A percentile compares a stretch with the other conserved stretches of the same genome.
Conservation (phyloP, 495 filamentous ascomycete genomes). For the Bacidia rubella region DNA sequence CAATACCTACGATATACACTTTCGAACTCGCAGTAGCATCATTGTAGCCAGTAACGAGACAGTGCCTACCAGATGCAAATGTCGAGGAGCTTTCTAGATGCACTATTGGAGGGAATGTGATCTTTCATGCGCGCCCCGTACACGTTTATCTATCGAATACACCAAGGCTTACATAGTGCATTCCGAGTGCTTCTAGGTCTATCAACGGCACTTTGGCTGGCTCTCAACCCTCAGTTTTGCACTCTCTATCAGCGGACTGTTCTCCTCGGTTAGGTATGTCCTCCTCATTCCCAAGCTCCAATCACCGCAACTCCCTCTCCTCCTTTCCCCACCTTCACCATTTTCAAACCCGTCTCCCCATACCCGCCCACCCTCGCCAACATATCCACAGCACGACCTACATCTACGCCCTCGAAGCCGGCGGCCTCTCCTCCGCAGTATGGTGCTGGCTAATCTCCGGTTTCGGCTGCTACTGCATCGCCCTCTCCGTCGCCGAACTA, state of each 20-base stretch:
- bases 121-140: too few relatives aligned
- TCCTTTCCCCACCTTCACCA: too few relatives aligned
- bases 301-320: too few relatives aligned
- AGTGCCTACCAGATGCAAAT: neutral
- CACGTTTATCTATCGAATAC: neutral
- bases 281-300: too few relatives aligned
- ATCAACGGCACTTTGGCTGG: slow-evolving; percentile 50
- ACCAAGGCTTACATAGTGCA: slow-evolving; percentile 10
- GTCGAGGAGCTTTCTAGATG: too few relatives aligned
- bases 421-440: slow-evolving; percentile 44
- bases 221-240: slow-evolving; percentile 52
- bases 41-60: neutral
- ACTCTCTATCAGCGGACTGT: slow-evolving; percentile 47
- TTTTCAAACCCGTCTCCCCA: too few relatives aligned
- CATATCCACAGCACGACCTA: slow-evolving; percentile 40
- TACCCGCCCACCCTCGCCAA: too few relatives aligned
- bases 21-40: neutral
- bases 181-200: slow-evolving; percentile 26
- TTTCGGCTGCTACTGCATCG: slow-evolving; percentile 48
- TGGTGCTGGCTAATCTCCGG: slow-evolving; percentile 58
- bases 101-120: too few relatives aligned
- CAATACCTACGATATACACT: neutral
- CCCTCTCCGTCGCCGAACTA: slow-evolving; percentile 41
- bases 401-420: slow-evolving; percentile 44
- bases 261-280: slow-evolving; percentile 44